Base-by-base conservation (phyloP, 176 grass and related monocot species). In the Bromus sterilis region DNA sequence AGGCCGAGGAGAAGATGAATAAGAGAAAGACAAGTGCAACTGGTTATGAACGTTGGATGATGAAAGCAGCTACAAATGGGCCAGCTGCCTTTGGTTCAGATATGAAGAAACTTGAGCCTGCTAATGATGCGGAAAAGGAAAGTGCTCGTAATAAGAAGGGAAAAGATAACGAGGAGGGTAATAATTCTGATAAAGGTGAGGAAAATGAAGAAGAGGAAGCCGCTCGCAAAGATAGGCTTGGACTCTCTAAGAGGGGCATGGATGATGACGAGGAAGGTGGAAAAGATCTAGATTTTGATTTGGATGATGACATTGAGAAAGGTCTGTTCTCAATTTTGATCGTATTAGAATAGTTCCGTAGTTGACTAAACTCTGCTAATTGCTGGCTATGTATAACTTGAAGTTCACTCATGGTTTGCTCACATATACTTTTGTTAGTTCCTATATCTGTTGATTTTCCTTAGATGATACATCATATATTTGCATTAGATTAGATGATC, bases 11-110 rank as follows among this genome's bases (percentile, higher is more conserved):
- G 83, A 98, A 95, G 61, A 98, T 98, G 96, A 98, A 93, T 82
- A 98, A 95, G 76, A 88, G 96, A 71, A 92, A 88, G 39, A 83
- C 70, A 31, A 98, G 88, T 62, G 96, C 96, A 67, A 93, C 92
- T 35, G 96, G 96, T 63, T 98, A 98, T 82, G 96, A 98, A 82
- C 92, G 96, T 18, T 98, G 96, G 96, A 95, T 98, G 96, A 98
- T 98, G 96, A 98, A 98, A 81, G 90, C 96, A 66, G 96, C 96
- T 60, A 75, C 79, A 43, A 98, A 98, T 79, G 96, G 96, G 4
- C 78, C 96, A 86, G 93, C 90, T 66, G 92, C 93, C 39, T 98
- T 98, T 48, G 93, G 96, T 84, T 87, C 91, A 42, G 88, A 85
- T 24, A 37, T 86, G 4, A 98, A 93, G 75, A 92, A 92, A 66